Evolutionary conservation across 768 basidiomycete species (phyloP).

Genomic region (Pisolithus sp.): DNA sequence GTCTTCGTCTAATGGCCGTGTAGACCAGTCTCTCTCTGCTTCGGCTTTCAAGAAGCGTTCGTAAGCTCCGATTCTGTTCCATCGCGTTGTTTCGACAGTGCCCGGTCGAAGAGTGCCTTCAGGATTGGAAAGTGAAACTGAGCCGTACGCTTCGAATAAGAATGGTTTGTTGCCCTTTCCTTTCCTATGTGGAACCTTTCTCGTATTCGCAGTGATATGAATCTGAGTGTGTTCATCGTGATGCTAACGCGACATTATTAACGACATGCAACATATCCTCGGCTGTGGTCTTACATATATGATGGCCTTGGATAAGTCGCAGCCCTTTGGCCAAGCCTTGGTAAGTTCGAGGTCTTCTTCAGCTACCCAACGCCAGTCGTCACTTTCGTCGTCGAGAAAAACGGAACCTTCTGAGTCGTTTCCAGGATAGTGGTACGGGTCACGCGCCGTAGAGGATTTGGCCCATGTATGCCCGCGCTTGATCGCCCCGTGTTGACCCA

Average conservation of each 20-base stretch:
- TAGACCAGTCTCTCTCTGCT: slow-evolving; percentile 20
- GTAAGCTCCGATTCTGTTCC: slow-evolving; percentile 24
- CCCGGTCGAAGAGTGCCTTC: slow-evolving; percentile 18
- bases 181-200: slow-evolving; percentile 44
- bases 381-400: slow-evolving; percentile 26
- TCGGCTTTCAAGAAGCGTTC: slow-evolving; percentile 22
- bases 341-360: slow-evolving; percentile 60
- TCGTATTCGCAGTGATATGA: slow-evolving; percentile 58
- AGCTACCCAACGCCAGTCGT: slow-evolving; percentile 60
- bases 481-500: slow-evolving; percentile 47
- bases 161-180: slow-evolving; percentile 58
- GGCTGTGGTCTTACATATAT: slow-evolving; percentile 47
- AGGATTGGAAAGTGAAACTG: slow-evolving; percentile 21
- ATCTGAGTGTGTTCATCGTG: slow-evolving; percentile 46
- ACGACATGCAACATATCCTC: neutral
- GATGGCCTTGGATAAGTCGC: slow-evolving; percentile 41
- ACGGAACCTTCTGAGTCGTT: slow-evolving; percentile 33
- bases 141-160: slow-evolving; percentile 50
- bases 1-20: slow-evolving; percentile 13
- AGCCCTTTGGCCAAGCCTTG: slow-evolving; percentile 49
- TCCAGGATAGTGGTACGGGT: slow-evolving; percentile 40
- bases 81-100: slow-evolving; percentile 20
- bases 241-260: slow-evolving; percentile 32
- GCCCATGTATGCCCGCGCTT: slow-evolving; percentile 41
- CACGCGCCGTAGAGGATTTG: slow-evolving; percentile 46